These are phyloP conservation scores for Geosmithia putterillii DNA, from an alignment of 2,329 filamentous ascomycete species.

Conservation along the genomic window DNA sequence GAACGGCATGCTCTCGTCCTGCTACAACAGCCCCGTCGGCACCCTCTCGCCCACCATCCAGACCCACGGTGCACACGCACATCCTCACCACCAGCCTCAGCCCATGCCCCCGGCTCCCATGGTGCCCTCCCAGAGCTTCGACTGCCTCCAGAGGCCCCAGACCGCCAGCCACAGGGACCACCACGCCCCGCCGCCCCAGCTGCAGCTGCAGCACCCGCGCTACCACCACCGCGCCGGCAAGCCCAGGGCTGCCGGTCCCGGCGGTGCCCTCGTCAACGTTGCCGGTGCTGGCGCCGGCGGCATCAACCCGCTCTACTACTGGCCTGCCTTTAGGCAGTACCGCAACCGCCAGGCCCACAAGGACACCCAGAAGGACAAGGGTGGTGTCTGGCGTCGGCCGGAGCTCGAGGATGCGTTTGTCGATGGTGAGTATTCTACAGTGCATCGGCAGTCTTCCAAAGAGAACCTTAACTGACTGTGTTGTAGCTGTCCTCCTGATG, in stretches of 20 bases:
- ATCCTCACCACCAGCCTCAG: background rate
- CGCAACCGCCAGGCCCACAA: constrained; percentile 53
- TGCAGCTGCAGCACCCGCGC: constrained; percentile 12
- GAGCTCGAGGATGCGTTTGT: constrained; percentile 55
- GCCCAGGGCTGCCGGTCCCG: constrained; percentile 20
- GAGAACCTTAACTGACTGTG: too few species aligned
- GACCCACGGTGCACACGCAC: background rate
- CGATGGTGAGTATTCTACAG: constrained; percentile 45
- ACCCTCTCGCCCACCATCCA: constrained; percentile 19
- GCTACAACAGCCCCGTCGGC: constrained; percentile 28
- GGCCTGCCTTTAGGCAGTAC: constrained; percentile 52
- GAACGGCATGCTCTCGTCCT: constrained; percentile 20
- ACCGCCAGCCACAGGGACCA: constrained; percentile 10
- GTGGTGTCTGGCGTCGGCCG: constrained; percentile 39
- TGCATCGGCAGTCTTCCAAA: too few species aligned
- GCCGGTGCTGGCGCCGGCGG: too few species aligned
- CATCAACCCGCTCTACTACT: constrained; percentile 48
- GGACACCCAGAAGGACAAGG: constrained; percentile 44
- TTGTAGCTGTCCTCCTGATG: constrained; percentile 52
- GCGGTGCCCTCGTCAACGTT: too few species aligned
- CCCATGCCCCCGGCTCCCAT: constrained; percentile 29
- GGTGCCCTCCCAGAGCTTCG: constrained; percentile 35
- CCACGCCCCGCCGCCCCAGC: background rate
- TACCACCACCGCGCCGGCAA: constrained; percentile 16
- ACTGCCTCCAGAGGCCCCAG: constrained; percentile 24